Evolutionary conservation across 2,329 filamentous ascomycete species (phyloP).

Genomic region (Tolypocladium nubicola): DNA sequence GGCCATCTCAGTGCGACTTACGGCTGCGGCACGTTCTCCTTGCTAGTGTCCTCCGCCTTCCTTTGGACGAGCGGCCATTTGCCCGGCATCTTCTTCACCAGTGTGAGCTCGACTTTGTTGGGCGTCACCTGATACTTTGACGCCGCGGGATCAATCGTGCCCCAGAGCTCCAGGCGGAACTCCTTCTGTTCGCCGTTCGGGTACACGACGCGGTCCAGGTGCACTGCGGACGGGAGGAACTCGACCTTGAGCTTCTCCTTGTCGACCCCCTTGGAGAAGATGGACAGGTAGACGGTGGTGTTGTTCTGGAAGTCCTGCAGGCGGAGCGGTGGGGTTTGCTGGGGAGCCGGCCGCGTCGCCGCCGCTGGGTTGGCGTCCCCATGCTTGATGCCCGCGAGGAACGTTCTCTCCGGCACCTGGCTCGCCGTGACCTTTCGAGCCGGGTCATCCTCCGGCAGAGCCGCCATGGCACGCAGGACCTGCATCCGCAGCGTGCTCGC

Average conservation of each 20-base stretch:
- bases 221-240: conserved; percentile 15
- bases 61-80: conserved; percentile 48
- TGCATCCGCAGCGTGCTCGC: conserved; percentile 37
- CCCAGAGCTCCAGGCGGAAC: conserved; percentile 55
- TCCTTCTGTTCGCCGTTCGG: conserved; percentile 46
- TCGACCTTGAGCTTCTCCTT: conserved; percentile 28
- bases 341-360: conserved; percentile 5
- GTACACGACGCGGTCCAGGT: conserved; percentile 18
- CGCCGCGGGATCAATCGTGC: conserved; percentile 46
- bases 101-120: conserved; percentile 69
- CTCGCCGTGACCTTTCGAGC: conserved; percentile 33
- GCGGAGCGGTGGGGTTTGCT: conserved; percentile 11
- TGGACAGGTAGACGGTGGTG: conserved; percentile 23
- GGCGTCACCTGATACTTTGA: conserved; percentile 57
- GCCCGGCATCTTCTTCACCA: conserved; percentile 56
- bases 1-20: neutral
- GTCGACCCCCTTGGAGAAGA: conserved; percentile 31
- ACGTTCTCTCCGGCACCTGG: conserved; percentile 19
- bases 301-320: conserved; percentile 26
- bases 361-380: neutral
- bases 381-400: conserved; percentile 6
- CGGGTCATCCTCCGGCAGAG: conserved; percentile 31
- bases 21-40: neutral
- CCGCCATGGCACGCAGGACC: conserved; percentile 32
- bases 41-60: conserved; percentile 1